Evolutionary conservation across 2,329 filamentous ascomycete genomes (phyloP), one percentile per base, ranked within the genome.

Genomic region (Aspergillus fischeri): DNA sequence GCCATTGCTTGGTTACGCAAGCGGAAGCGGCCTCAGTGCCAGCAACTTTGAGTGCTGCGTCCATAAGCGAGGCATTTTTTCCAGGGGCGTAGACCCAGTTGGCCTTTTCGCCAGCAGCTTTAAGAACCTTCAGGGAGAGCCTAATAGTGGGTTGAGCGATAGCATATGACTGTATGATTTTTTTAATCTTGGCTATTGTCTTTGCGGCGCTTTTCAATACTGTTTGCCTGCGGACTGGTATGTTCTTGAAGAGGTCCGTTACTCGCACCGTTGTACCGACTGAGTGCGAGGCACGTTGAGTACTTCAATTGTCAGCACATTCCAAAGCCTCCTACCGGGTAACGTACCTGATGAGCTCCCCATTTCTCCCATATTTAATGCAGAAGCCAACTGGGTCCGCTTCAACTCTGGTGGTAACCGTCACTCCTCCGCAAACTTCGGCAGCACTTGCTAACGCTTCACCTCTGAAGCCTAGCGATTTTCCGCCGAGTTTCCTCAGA

Each of bases 21-120:
- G 80, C 78, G 1, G 78, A 75, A 9, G 78, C 76, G 47, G 81
- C 78, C 5, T 84, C 79, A 42, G 77, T 79, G 2, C 85, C 83
- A 7, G 81, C 70, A 41, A 86, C 73, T 61, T 85, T 86, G 42
- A 81, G 69, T 3, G 80, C 81, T 7, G 82, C 82, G 67, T 87
- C 81, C 59, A 77, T 71, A 2, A 83, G 65, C 41, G 72, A 77
- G 6, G 77, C 74, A 21, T 72, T 73, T 27, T 72, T 60, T 47
- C 79, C 81, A 0, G 85, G 83, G 1, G 81, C 82, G 67, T 87
- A 88, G 14, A 79, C 74, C 75, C 84, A 86, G 49, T 89, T 89
- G 3, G 67, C 72, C 54, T 80, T 80, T 61, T 86, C 81, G 63
- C 84, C 86, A 68, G 85, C 86, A 1, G 78, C 81, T 67, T 85